Base-by-base conservation (phyloP, 345 rosid species). In the Physaria fendleri region DNA sequence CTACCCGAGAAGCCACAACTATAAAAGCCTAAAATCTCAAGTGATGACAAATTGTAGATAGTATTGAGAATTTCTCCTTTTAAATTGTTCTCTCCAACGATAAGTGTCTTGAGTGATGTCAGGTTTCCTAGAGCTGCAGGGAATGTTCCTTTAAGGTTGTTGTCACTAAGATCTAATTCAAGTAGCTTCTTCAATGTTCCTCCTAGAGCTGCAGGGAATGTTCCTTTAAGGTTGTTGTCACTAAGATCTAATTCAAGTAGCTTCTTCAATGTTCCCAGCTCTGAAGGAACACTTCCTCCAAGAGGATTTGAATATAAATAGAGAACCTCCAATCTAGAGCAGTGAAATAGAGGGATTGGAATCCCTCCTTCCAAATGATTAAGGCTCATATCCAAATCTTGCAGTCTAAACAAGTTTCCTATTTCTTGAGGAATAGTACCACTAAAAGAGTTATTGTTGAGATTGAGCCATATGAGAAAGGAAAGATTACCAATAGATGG, bases 41-140 rank as follows among this genome's bases (percentile, higher is more conserved):
- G 68, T 17, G 30, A 38, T 22, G 67, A 62, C 0, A 62, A 0
- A 20, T 50, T 62, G 49, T 49, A 49, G 3, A 62, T 1, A 33
- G 66, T 35, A 20, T 13, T 0, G 0, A 52, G 60, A 3, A 64
- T 5, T 25, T 0, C 25, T 1, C 68, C 60, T 23, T 37, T 33
- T 0, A 54, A 0, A 4, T 14, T 2, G 13, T 53, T 53, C 7
- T 22, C 0, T 0, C 0, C 0, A n/a, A 13, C 6, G n/a, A 11
- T 3, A 10, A 50, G 0, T 5, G 3, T 0, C 0, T 0, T 32
- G 0, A 50, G 15, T 25, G 28, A 25, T 4, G 28, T 25, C 28
- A 25, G 1, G 33, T 29, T 29, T 29, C 33, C 33, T 29, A 29
- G 24, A 37, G 58, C 48, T 11, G 12, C 24, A 14, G 59, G 48